Percentiles rank a stretch among this genome's conserved stretches.
These are phyloP conservation scores for Volutella citrinella DNA, from an alignment of 2,329 filamentous ascomycete genomes.

Conservation along the genomic window DNA sequence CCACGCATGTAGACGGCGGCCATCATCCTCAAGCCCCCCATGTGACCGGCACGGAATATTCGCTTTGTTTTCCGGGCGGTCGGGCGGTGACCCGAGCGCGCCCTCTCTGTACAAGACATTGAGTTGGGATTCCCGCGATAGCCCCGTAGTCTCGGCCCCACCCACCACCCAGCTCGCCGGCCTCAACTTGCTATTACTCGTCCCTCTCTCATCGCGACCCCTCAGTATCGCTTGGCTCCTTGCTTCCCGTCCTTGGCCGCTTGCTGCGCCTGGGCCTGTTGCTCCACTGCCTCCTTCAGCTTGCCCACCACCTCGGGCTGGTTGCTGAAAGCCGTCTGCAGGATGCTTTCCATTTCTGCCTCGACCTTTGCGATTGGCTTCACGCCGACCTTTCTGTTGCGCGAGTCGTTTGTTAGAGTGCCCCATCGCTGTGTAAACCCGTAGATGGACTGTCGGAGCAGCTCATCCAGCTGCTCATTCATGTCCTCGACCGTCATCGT, in stretches of 20 bases:
- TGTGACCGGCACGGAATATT: no score
- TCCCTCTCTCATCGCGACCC: no score
- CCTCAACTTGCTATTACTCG: no score
- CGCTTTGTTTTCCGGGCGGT: no score
- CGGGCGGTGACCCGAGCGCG: no score
- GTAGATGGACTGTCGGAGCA: slow-evolving; percentile 60
- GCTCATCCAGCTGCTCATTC: slow-evolving; percentile 62
- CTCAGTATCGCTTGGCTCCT: slow-evolving; percentile 29
- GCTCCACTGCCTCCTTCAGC: slow-evolving; percentile 59
- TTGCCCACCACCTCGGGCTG: slow-evolving; percentile 58
- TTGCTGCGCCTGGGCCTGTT: slow-evolving; percentile 52
- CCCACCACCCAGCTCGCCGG: no score
- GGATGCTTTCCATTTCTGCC: slow-evolving; percentile 52
- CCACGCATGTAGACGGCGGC: no score
- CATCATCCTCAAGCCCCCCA: no score
- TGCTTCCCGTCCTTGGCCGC: slow-evolving; percentile 38
- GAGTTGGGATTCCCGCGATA: no score
- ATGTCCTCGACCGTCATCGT: slow-evolving; percentile 53
- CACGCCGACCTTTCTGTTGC: slow-evolving; percentile 44
- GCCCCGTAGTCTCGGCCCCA: no score
- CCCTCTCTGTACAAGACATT: no score
- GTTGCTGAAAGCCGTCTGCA: slow-evolving; percentile 57
- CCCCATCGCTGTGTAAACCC: slow-evolving; percentile 62
- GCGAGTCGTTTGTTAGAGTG: slow-evolving; percentile 47
- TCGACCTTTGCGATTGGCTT: slow-evolving; percentile 52